phyloP scores from a whole-genome alignment of 257 asterid species.

The Solanum virginianum region DNA sequence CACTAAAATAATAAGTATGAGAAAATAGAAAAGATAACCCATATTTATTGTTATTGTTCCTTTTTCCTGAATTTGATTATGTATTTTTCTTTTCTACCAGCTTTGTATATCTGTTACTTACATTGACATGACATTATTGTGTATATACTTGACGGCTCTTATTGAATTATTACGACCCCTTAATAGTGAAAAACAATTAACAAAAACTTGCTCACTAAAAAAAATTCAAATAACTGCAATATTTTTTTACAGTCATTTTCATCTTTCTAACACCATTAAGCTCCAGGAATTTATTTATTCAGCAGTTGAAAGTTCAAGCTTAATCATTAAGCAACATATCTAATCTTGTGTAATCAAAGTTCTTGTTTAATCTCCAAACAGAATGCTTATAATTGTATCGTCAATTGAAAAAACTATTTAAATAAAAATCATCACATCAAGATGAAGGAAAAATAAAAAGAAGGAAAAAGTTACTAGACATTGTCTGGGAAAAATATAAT shows the following conservation, averaged over 20 bases:
- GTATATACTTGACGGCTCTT: not conserved
- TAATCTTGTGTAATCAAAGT: not conserved
- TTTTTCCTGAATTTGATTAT: not conserved
- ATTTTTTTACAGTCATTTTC: not conserved
- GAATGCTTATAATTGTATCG: not conserved
- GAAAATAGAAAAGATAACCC: not conserved
- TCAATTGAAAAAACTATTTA: not conserved
- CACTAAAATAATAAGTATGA: not conserved
- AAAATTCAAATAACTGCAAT: not conserved
- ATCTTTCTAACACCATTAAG: not conserved
- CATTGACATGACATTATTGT: not conserved
- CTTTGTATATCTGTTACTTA: not conserved
- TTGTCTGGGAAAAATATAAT: not conserved
- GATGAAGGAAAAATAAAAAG: not conserved
- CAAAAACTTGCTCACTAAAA: not conserved
- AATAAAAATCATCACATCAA: not conserved
- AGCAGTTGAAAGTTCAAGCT: not conserved
- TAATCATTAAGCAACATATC: not conserved
- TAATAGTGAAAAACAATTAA: not conserved
- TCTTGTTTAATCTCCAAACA: not conserved
- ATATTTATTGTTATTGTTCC: not conserved
- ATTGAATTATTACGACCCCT: not conserved
- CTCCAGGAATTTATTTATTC: not conserved
- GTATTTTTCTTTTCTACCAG: not conserved
- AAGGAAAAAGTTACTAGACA: not conserved